phyloP scores from a whole-genome alignment of 1,284 basidiomycete genomes.

The Melampsora larici-populina region DNA sequence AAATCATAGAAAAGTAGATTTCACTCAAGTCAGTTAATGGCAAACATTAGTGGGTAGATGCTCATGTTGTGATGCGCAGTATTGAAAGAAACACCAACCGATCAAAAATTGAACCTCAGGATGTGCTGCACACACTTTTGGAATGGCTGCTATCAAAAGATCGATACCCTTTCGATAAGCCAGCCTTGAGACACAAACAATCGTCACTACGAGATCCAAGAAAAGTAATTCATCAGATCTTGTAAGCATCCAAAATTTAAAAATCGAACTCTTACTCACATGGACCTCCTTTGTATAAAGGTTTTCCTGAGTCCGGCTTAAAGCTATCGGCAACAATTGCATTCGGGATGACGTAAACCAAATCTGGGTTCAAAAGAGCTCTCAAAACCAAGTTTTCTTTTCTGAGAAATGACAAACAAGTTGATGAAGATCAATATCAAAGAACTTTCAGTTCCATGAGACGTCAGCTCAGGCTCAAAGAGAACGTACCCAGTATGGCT shows the following conservation, averaged over 20 bases:
- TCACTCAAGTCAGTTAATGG: background rate
- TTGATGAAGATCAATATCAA: slow-evolving; percentile 34
- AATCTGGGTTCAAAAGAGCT: slow-evolving; percentile 67
- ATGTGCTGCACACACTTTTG: slow-evolving; percentile 77
- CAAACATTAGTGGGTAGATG: background rate
- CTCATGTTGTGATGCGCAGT: too few relatives aligned
- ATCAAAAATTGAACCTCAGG: slow-evolving; percentile 83
- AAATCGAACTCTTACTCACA: slow-evolving; percentile 14
- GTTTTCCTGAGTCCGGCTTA: slow-evolving; percentile 41
- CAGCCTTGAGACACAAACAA: slow-evolving; percentile 89
- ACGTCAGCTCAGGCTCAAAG: background rate
- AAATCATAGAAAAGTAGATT: background rate
- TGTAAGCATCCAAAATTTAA: background rate
- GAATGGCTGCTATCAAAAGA: slow-evolving; percentile 84
- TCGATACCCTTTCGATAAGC: slow-evolving; percentile 97
- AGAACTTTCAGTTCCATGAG: background rate
- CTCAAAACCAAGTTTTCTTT: slow-evolving; percentile 88
- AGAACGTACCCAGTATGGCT: slow-evolving; percentile 85
- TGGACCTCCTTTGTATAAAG: slow-evolving; percentile 24
- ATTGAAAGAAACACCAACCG: too few relatives aligned
- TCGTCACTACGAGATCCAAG: slow-evolving; percentile 65
- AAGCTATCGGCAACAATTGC: slow-evolving; percentile 87
- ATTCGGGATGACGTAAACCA: slow-evolving; percentile 89
- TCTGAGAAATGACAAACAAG: slow-evolving; percentile 55
- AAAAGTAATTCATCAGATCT: background rate